phyloP scores from a whole-genome alignment of 1,284 basidiomycete species.

The Gomphus sp. region DNA sequence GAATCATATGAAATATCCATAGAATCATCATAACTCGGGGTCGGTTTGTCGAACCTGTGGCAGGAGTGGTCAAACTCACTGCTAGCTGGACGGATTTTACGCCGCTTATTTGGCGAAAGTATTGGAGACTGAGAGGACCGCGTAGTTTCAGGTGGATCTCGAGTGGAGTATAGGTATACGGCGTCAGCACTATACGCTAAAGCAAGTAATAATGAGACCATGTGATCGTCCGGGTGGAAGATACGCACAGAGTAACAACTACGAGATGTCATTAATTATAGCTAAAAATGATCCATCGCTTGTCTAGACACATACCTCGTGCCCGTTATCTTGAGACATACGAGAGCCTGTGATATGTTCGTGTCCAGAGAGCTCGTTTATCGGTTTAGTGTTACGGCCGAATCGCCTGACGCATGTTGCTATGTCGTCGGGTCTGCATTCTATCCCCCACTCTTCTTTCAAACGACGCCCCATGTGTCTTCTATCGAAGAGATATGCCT shows the following conservation, averaged over 20 bases:
- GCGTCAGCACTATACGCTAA: constrained; percentile 72
- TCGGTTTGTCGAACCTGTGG: background rate
- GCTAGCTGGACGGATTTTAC: background rate
- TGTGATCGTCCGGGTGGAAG: background rate
- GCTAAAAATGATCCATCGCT: background rate
- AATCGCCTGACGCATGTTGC: constrained; percentile 84
- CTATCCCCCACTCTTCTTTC: constrained; percentile 65
- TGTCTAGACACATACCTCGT: constrained; percentile 47
- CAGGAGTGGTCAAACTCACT: background rate
- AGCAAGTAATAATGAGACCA: background rate
- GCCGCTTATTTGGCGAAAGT: constrained; percentile 19
- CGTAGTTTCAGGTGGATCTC: constrained; percentile 37
- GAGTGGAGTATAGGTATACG: constrained; percentile 74
- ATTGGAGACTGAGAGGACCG: constrained; percentile 11
- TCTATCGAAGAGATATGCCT: constrained; percentile 87
- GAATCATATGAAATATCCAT: background rate
- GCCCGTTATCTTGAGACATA: constrained; percentile 67
- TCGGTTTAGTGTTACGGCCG: constrained; percentile 40
- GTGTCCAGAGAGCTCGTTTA: constrained; percentile 25
- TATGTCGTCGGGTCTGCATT: constrained; percentile 35
- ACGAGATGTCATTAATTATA: background rate
- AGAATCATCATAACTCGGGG: background rate
- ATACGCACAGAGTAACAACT: constrained; percentile 48
- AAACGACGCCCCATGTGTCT: constrained; percentile 63
- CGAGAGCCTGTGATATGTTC: constrained; percentile 75